A percentile compares a stretch with the other conserved stretches of the same genome.
phyloP scores from a whole-genome alignment of 768 basidiomycete genomes.

The Nidularia sp. region DNA sequence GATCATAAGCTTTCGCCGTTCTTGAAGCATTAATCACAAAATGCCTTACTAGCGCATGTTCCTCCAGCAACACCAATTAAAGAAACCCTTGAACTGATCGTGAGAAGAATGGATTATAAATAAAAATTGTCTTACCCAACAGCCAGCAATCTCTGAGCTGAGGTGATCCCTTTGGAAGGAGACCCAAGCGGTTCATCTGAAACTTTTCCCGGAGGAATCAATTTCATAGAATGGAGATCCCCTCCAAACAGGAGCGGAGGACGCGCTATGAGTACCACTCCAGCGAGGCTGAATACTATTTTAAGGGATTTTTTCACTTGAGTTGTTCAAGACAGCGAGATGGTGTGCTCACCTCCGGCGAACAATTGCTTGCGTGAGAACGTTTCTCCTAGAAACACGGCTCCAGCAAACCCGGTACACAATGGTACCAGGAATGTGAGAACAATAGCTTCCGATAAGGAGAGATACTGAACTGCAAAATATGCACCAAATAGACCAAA shows the following conservation, averaged over 20 bases:
- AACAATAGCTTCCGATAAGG: conserved; percentile 74
- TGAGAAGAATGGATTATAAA: not conserved
- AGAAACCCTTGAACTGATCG: not conserved
- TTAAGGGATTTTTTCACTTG: not conserved
- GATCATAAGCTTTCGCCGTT: not conserved
- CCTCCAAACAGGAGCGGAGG: conserved; percentile 70
- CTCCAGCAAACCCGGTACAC: conserved; percentile 57
- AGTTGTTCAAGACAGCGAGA: not conserved
- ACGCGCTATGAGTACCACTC: conserved; percentile 79
- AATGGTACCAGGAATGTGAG: conserved; percentile 74
- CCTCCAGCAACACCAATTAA: not conserved
- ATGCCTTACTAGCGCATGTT: not conserved
- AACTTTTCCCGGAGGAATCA: not conserved
- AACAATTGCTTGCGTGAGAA: conserved; percentile 53
- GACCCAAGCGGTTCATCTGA: too few relatives aligned
- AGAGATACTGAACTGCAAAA: conserved; percentile 69
- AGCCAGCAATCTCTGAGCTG: conserved; percentile 5
- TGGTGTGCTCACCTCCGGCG: conserved; percentile 45
- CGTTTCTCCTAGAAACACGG: conserved; percentile 56
- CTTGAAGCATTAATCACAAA: not conserved
- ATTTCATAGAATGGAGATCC: conserved; percentile 2
- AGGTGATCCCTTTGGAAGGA: too few relatives aligned
- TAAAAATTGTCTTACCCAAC: not conserved
- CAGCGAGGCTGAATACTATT: conserved; percentile 67
- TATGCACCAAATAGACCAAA: conserved; percentile 69